phyloP scores from a whole-genome alignment of 768 basidiomycete genomes.

The Neoboletus brunneissimus region DNA sequence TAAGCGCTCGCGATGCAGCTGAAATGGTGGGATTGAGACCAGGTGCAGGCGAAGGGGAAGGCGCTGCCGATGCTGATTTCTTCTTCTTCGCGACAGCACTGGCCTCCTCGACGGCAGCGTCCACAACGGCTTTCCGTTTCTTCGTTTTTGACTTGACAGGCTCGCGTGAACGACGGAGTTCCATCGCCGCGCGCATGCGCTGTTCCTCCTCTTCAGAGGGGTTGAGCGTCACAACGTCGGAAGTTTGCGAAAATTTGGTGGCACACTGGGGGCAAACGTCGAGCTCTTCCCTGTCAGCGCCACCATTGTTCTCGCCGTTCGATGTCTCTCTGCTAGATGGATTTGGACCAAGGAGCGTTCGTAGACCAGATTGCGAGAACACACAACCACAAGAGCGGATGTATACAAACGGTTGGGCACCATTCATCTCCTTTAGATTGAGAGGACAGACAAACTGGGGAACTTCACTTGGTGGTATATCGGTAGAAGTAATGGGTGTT shows the following conservation, averaged over 20 bases:
- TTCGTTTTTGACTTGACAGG: conserved; percentile 49
- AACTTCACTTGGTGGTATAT: conserved; percentile 42
- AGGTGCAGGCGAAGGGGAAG: conserved; percentile 27
- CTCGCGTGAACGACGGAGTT: conserved; percentile 53
- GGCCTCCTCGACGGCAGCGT: conserved; percentile 27
- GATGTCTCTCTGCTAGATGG: conserved; percentile 25
- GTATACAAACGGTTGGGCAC: conserved; percentile 84
- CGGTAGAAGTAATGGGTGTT: conserved; percentile 34
- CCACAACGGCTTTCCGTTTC: conserved; percentile 59
- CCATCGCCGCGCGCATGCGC: conserved; percentile 55
- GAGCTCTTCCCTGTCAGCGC: conserved; percentile 34
- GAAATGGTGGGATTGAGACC: conserved; percentile 48
- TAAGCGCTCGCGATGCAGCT: conserved; percentile 62
- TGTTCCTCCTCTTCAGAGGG: conserved; percentile 66
- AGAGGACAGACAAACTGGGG: conserved; percentile 88
- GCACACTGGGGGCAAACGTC: conserved; percentile 78
- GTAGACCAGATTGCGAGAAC: conserved; percentile 81
- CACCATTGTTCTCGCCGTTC: conserved; percentile 23
- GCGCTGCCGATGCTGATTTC: conserved; percentile 19
- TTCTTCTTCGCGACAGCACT: conserved; percentile 43
- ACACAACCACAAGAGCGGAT: conserved; percentile 85
- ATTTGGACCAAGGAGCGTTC: conserved; percentile 43
- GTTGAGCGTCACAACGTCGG: conserved; percentile 65
- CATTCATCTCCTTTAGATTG: conserved; percentile 94
- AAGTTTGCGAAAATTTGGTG: conserved; percentile 56